Conservation (phyloP, 305 asterid genomes). For the Fraxinus floribunda region DNA sequence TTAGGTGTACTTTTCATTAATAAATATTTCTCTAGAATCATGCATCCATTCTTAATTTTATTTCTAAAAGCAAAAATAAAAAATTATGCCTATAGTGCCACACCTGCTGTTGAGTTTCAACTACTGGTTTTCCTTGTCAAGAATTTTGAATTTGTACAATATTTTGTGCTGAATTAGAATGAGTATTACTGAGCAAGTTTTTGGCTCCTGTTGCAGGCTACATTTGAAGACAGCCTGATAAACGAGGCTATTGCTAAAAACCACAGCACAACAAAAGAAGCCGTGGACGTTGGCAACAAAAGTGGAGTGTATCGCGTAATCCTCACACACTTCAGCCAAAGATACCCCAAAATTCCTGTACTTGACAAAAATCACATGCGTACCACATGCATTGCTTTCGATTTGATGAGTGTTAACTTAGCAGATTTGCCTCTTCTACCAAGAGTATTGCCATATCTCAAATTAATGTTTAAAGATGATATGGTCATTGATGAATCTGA, state of each 20-base stretch:
- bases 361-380: constrained; percentile 68
- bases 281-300: constrained; percentile 67
- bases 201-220: constrained; percentile 57
- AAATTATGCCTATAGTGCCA: neutral
- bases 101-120: neutral
- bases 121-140: neutral
- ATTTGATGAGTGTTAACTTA: constrained; percentile 84
- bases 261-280: constrained; percentile 90
- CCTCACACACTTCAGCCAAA: constrained; percentile 93
- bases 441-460: constrained; percentile 65
- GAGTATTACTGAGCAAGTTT: neutral
- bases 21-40: neutral
- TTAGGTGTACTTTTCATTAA: too few relatives aligned
- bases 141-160: neutral
- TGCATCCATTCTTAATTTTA: neutral
- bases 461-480: constrained; percentile 70
- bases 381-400: constrained; percentile 88
- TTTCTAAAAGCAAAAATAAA: neutral
- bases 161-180: neutral
- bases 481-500: constrained; percentile 61
- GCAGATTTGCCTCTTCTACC: constrained; percentile 85
- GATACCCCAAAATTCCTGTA: constrained; percentile 91
- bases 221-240: constrained; percentile 78
- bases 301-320: constrained; percentile 83
- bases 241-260: constrained; percentile 79